Conservation (phyloP, 306 rosid genomes). For the Cucurbita ficifolia region DNA sequence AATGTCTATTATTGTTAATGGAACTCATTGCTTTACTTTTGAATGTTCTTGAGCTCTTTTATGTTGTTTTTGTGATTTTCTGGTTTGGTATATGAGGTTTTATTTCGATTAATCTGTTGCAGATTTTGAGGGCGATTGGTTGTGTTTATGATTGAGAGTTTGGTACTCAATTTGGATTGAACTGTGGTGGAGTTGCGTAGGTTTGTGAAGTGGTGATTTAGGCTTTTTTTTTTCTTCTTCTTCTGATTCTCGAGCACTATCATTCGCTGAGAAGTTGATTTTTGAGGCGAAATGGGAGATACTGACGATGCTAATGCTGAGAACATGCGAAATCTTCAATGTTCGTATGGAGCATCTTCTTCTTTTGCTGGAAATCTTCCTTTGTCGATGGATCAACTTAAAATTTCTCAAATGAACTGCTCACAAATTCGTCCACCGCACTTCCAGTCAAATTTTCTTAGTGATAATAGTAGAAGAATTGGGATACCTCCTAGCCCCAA, state of each 20-base stretch:
- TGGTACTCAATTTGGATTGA: background rate
- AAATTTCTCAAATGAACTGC: slow-evolving; percentile 38
- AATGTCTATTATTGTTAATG: background rate
- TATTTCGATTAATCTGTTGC: background rate
- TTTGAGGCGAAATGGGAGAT: slow-evolving; percentile 39
- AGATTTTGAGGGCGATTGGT: background rate
- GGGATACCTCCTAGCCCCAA: slow-evolving; percentile 66
- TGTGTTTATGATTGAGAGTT: background rate
- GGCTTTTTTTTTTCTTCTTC: background rate
- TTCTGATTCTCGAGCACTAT: background rate
- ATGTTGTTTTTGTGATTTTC: background rate
- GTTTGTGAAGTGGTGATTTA: background rate
- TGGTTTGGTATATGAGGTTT: background rate
- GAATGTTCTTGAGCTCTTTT: background rate
- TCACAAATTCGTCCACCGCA: slow-evolving; percentile 50
- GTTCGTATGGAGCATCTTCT: slow-evolving; percentile 45
- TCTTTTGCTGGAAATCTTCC: slow-evolving; percentile 46
- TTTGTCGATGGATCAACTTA: slow-evolving; percentile 46
- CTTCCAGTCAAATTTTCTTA: slow-evolving; percentile 28
- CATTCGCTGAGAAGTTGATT: background rate
- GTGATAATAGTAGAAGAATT: slow-evolving; percentile 27
- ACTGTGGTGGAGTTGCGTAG: background rate
- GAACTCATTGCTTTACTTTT: background rate
- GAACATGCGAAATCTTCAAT: slow-evolving; percentile 58
- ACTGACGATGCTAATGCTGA: slow-evolving; percentile 47